Conservation (phyloP, 2,329 filamentous ascomycete species). For the Cryphonectria japonica region DNA sequence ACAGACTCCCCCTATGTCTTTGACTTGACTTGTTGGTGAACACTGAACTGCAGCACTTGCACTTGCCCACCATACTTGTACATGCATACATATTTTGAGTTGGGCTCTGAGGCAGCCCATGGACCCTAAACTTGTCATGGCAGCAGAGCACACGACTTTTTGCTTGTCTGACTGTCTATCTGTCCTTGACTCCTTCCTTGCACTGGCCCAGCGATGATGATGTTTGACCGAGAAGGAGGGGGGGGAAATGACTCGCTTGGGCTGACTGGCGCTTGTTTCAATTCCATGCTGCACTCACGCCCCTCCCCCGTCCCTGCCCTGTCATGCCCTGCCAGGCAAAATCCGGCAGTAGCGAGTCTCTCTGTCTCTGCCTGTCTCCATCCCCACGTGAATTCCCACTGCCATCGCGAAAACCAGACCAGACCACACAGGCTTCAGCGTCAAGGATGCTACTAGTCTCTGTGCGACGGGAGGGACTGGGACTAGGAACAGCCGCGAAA, state of each 20-base stretch:
- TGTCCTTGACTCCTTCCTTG: neutral
- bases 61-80: neutral
- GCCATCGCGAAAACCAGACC: conserved; percentile 5
- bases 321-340: neutral
- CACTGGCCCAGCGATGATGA: conserved; percentile 18
- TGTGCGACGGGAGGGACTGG: conserved; percentile 10
- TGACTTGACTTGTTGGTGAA: conserved; percentile 1
- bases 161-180: too few species aligned
- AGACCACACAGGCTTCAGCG: conserved; percentile 18
- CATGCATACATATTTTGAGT: neutral
- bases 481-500: conserved; percentile 15
- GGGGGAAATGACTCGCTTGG: conserved; percentile 27
- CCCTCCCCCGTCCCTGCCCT: conserved; percentile 19
- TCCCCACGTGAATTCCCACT: conserved; percentile 25
- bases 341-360: conserved; percentile 13
- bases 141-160: neutral
- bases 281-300: conserved; percentile 25
- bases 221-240: conserved; percentile 1
- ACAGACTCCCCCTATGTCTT: neutral
- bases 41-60: neutral
- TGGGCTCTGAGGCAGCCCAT: neutral
- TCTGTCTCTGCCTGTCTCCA: neutral
- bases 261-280: conserved; percentile 21
- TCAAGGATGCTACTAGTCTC: conserved; percentile 21
- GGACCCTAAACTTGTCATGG: neutral